Base-by-base conservation (phyloP, 306 rosid genomes). In the Prunus mira region DNA sequence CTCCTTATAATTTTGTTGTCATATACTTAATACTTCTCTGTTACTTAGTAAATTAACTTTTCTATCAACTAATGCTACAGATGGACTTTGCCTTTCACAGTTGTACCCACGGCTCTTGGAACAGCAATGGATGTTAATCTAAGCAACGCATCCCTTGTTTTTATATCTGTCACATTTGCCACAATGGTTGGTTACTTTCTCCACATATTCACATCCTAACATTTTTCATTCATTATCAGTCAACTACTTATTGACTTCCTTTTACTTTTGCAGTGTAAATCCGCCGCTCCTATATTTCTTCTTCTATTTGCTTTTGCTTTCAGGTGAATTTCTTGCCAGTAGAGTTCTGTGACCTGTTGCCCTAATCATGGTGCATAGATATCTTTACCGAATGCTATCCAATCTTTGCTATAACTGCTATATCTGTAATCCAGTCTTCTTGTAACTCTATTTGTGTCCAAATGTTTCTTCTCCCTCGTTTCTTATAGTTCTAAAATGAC, bases 21-120 rank as follows among this genome's bases (percentile, higher is more conserved):
- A 30, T 30, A 30, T 30, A 17, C 43, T 69, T 64, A 56, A 52
- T 76, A 30, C 62, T 76, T 77, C 82, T 70, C 20, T 62, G 30
- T 52, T 80, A 24, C 46, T 65, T 75, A 58, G 78, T 86, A 73
- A 86, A 89, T 90, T 92, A 89, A 95, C 97, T 83, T 92, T 80
- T 86, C 91, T 89, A 92, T 89, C 91, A 86, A 95, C 99, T 95
- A 95, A 95, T 95, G 97, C 95, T 74, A 92, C 99, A 95, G 99
- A 95, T 92, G 99, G 97, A 95, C 90, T 95, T 95, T 95, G 86
- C 99, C 98, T 95, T 95, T 95, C 87, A 95, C 99, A 95, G 99
- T 95, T 95, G 96, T 95, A 88, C 99, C 99, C 49, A 95, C 97
- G 49, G 97, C 97, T 86, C 89, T 95, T 77, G 99, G 96, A 82